phyloP scores from a whole-genome alignment of 176 grass and related monocot genomes.

The Carex littledalei region DNA sequence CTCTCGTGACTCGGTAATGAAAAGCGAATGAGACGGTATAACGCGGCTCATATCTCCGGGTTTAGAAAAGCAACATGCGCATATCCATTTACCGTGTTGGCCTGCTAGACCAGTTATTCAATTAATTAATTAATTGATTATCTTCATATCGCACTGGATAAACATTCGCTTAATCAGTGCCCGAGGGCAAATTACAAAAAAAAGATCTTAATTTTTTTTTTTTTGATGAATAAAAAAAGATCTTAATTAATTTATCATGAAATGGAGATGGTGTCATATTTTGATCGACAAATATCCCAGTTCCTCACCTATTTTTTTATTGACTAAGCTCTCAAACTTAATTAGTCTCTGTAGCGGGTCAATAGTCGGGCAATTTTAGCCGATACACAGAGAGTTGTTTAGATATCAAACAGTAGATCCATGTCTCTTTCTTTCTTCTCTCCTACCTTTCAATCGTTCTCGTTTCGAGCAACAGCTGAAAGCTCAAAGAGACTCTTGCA shows the following conservation, averaged over 20 bases:
- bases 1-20: not conserved
- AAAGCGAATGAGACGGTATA: not conserved
- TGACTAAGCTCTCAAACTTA: not conserved
- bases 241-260: not conserved
- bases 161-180: not conserved
- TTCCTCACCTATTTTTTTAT: not conserved
- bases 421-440: not conserved
- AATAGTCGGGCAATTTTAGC: not conserved
- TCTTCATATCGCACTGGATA: not conserved
- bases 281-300: not conserved
- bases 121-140: not conserved
- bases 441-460: slow-evolving; percentile 22
- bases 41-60: not conserved
- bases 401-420: not conserved
- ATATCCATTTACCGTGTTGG: not conserved
- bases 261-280: not conserved
- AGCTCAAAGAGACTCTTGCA: not conserved
- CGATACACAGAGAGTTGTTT: not conserved
- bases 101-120: not conserved
- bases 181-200: too few relatives aligned
- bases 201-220: too few relatives aligned
- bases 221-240: too few relatives aligned
- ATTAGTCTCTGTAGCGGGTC: not conserved
- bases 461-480: slow-evolving; percentile 24
- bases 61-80: not conserved